phyloP scores from a whole-genome alignment of 2,329 filamentous ascomycete species.

The Sarocladium strictum region DNA sequence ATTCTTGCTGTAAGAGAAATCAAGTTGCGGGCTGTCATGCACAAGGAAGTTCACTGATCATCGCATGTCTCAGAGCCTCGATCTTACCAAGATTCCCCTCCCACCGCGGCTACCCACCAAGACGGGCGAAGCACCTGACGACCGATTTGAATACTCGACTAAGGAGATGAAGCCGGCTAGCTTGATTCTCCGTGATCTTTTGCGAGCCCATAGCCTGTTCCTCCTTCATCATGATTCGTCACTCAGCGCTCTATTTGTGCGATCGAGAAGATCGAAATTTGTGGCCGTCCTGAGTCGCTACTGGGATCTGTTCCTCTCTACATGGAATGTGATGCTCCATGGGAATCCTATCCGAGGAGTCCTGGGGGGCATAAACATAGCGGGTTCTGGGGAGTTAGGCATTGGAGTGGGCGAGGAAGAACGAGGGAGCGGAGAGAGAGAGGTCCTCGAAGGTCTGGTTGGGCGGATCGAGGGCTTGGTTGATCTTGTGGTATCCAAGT shows the following conservation, averaged over 20 bases:
- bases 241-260: slow-evolving; percentile 62
- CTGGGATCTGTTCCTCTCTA: slow-evolving; percentile 65
- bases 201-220: slow-evolving; percentile 78
- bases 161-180: slow-evolving; percentile 81
- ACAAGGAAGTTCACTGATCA: background rate
- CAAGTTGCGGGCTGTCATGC: background rate
- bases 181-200: slow-evolving; percentile 72
- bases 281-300: slow-evolving; percentile 68
- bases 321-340: slow-evolving; percentile 86
- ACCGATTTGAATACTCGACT: slow-evolving; percentile 72
- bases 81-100: slow-evolving; percentile 67
- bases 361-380: slow-evolving; percentile 79
- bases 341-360: slow-evolving; percentile 79
- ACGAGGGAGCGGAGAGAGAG: slow-evolving; percentile 85
- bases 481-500: slow-evolving; percentile 82
- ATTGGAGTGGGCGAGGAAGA: slow-evolving; percentile 95
- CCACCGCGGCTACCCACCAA: slow-evolving; percentile 45
- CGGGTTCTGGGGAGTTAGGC: slow-evolving; percentile 84
- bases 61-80: slow-evolving; percentile 42
- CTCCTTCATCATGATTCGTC: slow-evolving; percentile 79
- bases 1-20: slow-evolving; percentile 67
- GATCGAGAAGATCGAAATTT: slow-evolving; percentile 61
- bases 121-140: slow-evolving; percentile 31
- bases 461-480: slow-evolving; percentile 75
- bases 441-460: slow-evolving; percentile 86